phyloP scores from a whole-genome alignment of 345 rosid species.

The Alliaria petiolata region DNA sequence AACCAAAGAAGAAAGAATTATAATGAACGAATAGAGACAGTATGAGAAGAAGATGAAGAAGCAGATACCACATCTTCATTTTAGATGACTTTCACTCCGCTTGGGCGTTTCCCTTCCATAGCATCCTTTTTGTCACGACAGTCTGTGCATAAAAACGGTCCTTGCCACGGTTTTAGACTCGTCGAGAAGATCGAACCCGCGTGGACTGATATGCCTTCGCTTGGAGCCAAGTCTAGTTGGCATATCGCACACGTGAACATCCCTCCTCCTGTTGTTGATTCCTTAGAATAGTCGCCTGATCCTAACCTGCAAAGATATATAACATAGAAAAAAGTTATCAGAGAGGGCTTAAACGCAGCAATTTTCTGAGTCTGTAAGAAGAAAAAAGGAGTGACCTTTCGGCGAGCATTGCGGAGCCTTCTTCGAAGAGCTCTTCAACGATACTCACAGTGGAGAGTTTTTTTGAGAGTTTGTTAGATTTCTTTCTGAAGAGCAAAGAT shows the following conservation, averaged over 20 bases:
- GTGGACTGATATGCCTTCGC: constrained; percentile 78
- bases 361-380: neutral
- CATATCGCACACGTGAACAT: constrained; percentile 82
- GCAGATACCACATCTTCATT: constrained; percentile 11
- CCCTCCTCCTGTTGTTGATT: constrained; percentile 53
- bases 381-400: constrained; percentile 62
- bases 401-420: constrained; percentile 91
- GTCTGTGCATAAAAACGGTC: constrained; percentile 78
- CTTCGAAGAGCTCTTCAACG: constrained; percentile 94
- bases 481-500: constrained; percentile 55
- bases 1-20: constrained; percentile 35
- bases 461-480: constrained; percentile 52
- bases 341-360: neutral
- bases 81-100: constrained; percentile 65
- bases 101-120: constrained; percentile 91
- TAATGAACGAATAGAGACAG: neutral
- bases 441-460: constrained; percentile 65
- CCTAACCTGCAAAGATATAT: constrained; percentile 53
- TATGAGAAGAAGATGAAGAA: neutral
- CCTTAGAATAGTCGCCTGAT: constrained; percentile 37
- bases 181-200: constrained; percentile 74
- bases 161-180: constrained; percentile 83
- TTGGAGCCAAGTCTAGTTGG: constrained; percentile 72
- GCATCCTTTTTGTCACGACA: constrained; percentile 87
- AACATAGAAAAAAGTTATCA: neutral